Evolutionary conservation across 2,329 filamentous ascomycete species (phyloP).

Genomic region (Paracamarosporium sp.): DNA sequence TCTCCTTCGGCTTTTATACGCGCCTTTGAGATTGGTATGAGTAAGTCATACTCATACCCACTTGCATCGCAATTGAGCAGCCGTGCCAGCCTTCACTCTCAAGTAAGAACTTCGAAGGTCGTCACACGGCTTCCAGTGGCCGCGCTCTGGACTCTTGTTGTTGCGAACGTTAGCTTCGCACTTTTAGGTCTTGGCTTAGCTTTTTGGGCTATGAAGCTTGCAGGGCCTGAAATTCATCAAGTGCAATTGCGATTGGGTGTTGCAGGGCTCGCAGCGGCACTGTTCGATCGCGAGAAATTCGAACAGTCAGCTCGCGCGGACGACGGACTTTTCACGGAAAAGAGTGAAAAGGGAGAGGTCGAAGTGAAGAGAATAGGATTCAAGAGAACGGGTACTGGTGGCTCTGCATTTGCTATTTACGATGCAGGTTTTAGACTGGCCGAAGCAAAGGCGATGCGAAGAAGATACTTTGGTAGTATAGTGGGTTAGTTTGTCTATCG

Average conservation of each 20-base stretch:
- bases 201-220: conserved; percentile 9
- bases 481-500: background rate
- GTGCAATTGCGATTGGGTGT: conserved; percentile 15
- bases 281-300: conserved; percentile 16
- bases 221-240: conserved; percentile 16
- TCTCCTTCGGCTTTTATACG: conserved; percentile 12
- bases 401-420: conserved; percentile 6
- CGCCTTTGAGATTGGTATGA: conserved; percentile 13
- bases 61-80: conserved; percentile 13
- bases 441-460: background rate
- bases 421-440: background rate
- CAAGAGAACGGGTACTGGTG: background rate
- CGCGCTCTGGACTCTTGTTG: conserved; percentile 22
- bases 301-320: background rate
- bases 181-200: conserved; percentile 13
- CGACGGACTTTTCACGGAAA: conserved; percentile 8
- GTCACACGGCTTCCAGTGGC: conserved; percentile 17
- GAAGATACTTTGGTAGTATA: background rate
- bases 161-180: conserved; percentile 16
- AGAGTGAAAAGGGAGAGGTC: background rate
- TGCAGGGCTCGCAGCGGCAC: conserved; percentile 15
- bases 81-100: conserved; percentile 6
- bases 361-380: conserved; percentile 5
- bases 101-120: conserved; percentile 15
- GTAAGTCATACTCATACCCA: conserved; percentile 13